phyloP scores from a whole-genome alignment of 495 filamentous ascomycete genomes.

The Pseudoneurospora amorphoporcata region DNA sequence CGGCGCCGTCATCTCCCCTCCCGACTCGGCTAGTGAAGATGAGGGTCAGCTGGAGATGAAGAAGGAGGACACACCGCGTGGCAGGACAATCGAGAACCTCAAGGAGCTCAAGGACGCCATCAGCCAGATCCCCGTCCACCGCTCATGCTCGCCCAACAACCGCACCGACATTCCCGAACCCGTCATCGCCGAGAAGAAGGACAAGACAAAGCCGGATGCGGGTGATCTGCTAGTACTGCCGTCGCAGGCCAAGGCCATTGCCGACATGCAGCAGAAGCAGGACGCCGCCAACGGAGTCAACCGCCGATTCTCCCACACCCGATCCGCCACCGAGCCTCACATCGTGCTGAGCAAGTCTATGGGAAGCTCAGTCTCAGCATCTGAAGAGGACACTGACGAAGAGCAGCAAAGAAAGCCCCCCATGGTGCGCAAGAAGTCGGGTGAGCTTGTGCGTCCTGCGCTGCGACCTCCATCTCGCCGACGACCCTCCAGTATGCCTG shows the following conservation, averaged over 20 bases:
- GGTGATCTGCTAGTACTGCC: slow-evolving; percentile 27
- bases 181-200: neutral
- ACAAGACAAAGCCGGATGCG: slow-evolving; percentile 1
- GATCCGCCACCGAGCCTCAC: slow-evolving; percentile 72
- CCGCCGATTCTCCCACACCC: slow-evolving; percentile 55
- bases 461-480: slow-evolving; percentile 65
- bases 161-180: slow-evolving; percentile 10
- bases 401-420: slow-evolving; percentile 60
- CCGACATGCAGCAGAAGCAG: slow-evolving; percentile 27
- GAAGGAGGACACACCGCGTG: slow-evolving; percentile 7
- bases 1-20: slow-evolving; percentile 77
- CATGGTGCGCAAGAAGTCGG: slow-evolving; percentile 96
- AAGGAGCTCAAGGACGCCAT: slow-evolving; percentile 78
- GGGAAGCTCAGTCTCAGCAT: slow-evolving; percentile 45
- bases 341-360: slow-evolving; percentile 42
- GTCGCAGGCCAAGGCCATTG: slow-evolving; percentile 22
- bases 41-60: slow-evolving; percentile 16
- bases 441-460: slow-evolving; percentile 89
- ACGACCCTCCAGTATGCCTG: slow-evolving; percentile 92
- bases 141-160: slow-evolving; percentile 50
- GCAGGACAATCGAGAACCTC: slow-evolving; percentile 50
- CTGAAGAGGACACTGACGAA: slow-evolving; percentile 53
- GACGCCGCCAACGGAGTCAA: slow-evolving; percentile 21
- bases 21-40: slow-evolving; percentile 84
- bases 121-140: slow-evolving; percentile 60